phyloP scores from a whole-genome alignment of 164 flowering plant genomes.

The grape (Vitis vinifera) region DNA sequence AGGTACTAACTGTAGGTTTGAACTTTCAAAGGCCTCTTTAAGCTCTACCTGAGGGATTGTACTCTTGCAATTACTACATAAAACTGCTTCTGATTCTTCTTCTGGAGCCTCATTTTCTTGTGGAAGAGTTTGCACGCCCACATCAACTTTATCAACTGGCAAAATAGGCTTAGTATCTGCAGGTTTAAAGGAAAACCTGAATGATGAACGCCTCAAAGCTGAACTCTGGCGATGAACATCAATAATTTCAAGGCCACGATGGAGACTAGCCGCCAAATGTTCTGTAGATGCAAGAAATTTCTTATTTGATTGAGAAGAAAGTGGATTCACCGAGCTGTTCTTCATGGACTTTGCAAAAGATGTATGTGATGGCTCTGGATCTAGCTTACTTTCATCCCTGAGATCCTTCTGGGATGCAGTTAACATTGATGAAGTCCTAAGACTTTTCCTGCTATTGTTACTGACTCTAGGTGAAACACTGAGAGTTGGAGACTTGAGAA shows the following conservation, averaged over 20 bases:
- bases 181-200: constrained; percentile 70
- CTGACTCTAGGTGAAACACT: constrained; percentile 67
- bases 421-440: constrained; percentile 56
- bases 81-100: constrained; percentile 22
- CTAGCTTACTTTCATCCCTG: constrained; percentile 14
- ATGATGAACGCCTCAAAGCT: constrained; percentile 64
- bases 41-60: constrained; percentile 30
- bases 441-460: constrained; percentile 67
- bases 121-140: constrained; percentile 71
- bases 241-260: constrained; percentile 79
- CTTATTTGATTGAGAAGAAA: constrained; percentile 29
- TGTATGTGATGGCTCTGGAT: constrained; percentile 24
- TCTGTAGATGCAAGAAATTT: constrained; percentile 43
- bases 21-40: constrained; percentile 35
- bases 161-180: constrained; percentile 44
- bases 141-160: constrained; percentile 63
- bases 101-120: constrained; percentile 26
- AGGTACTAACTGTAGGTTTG: constrained; percentile 65
- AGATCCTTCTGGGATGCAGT: constrained; percentile 60
- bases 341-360: constrained; percentile 42
- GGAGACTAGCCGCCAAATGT: constrained; percentile 82
- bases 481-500: constrained; percentile 64
- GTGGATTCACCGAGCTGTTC: constrained; percentile 24
- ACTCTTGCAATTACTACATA: constrained; percentile 68
- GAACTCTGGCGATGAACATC: constrained; percentile 59